Percentiles rank a stretch among this genome's conserved stretches.
phyloP scores from a whole-genome alignment of 495 filamentous ascomycete genomes.

The Margaritispora aquatica region DNA sequence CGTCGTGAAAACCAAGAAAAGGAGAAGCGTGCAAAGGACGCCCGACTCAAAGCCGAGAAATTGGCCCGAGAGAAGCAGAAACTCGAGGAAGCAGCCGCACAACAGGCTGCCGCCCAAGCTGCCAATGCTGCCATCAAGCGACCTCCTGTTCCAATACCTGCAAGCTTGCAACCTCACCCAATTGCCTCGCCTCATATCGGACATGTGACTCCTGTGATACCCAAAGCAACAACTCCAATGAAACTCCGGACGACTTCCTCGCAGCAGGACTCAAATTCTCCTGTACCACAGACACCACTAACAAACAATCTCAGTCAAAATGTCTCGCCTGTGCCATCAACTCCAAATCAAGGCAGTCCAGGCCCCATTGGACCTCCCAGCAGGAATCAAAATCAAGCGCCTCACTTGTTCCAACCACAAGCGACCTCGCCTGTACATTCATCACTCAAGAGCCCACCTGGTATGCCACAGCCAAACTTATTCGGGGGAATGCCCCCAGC shows the following conservation, averaged over 20 bases:
- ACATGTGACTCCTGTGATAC: conserved; percentile 71
- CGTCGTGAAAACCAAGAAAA: conserved; percentile 61
- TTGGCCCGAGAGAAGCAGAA: conserved; percentile 44
- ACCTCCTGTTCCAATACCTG: conserved; percentile 41
- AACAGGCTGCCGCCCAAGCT: conserved; percentile 29
- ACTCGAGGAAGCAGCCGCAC: conserved; percentile 37
- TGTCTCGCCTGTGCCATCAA: conserved; percentile 55
- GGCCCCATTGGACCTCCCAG: conserved; percentile 43
- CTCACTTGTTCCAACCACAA: conserved; percentile 33
- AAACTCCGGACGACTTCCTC: conserved; percentile 75
- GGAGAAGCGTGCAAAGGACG: conserved; percentile 46
- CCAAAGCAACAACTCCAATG: conserved; percentile 76
- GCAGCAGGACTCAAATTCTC: conserved; percentile 70
- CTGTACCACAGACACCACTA: conserved; percentile 58
- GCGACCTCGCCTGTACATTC: conserved; percentile 36
- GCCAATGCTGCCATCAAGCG: conserved; percentile 38
- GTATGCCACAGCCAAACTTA: conserved; percentile 25
- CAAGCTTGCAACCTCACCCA: conserved; percentile 38
- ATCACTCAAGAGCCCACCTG: conserved; percentile 37
- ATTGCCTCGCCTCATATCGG: conserved; percentile 73
- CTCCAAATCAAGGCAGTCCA: conserved; percentile 50
- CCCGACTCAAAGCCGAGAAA: conserved; percentile 42
- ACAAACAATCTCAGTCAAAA: conserved; percentile 53
- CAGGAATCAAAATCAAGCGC: conserved; percentile 31
- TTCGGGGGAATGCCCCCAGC: conserved; percentile 22